Evolutionary conservation across 2,329 filamentous ascomycete genomes (phyloP), one percentile per base, ranked within the genome.

Genomic region (Diplodia seriata): DNA sequence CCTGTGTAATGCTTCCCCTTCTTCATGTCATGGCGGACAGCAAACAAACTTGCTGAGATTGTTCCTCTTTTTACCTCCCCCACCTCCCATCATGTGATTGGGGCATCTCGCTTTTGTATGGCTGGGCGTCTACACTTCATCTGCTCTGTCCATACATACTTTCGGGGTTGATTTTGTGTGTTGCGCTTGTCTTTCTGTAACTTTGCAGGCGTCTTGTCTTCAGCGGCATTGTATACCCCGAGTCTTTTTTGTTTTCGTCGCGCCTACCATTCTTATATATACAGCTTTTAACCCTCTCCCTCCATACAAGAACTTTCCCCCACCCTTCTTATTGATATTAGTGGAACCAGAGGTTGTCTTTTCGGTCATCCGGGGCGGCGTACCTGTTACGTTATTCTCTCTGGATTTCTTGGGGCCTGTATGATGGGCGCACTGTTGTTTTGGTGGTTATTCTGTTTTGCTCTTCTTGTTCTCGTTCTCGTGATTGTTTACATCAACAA

Each of bases 221-320:
- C 62, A 67, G 64, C 64, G 64, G 68, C 68, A 68, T 68, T 63
- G 66, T 68, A 68, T 68, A 68, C 66, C 66, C 66, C 55, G 57
- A 51, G 29, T 56, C n/a, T 64, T n/a, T 26, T 26, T 64, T 56
- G 29, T 68, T 31, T 43, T 40, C 18, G n/a, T 56, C 4, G 54
- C 26, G 4, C 15, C 53, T 40, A 56, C 31, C 26, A 23, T 66
- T 66, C 49, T 56, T 49, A 55, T 40, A 55, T 40, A 23, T 23
- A 20, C 56, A 38, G 36, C 31, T 43, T 55, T 49, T 53, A 49
- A 23, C 36, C 31, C 63, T 36, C 26, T 26, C 26, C 49, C 40
- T 50, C 43, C 26, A 36, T 36, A 26, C 20, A 33, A 33, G 47
- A 38, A 14, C 9, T 3, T 12, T 14, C 36, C 8, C 31, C 31